Conservation (phyloP, 2,329 filamentous ascomycete genomes). For the Pyrenophora graminea region DNA sequence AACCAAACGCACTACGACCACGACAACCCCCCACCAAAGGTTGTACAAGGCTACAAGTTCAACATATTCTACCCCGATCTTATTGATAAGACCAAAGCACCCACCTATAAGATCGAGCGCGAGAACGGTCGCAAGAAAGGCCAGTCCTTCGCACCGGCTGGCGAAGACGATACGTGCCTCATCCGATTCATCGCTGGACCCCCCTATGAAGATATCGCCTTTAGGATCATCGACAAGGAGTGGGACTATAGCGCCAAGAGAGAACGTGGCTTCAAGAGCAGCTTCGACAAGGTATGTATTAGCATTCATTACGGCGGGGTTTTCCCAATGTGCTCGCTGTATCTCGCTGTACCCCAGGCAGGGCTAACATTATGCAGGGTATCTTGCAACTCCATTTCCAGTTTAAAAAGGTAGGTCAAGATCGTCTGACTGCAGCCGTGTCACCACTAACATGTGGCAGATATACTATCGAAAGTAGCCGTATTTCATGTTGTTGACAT, state of each 20-base stretch:
- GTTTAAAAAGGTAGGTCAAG: conserved; percentile 82
- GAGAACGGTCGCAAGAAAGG: conserved; percentile 88
- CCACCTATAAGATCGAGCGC: conserved; percentile 93
- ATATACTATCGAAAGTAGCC: conserved; percentile 54
- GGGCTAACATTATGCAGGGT: conserved; percentile 62
- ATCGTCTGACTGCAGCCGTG: neutral
- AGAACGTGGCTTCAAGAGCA: conserved; percentile 92
- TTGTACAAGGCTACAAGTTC: conserved; percentile 99
- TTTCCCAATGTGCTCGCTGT: no score
- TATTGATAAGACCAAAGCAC: conserved; percentile 90
- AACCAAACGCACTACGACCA: conserved; percentile 99
- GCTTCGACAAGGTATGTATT: conserved; percentile 88
- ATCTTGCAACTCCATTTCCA: conserved; percentile 97
- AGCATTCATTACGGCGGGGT: no score
- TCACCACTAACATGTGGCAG: conserved; percentile 38
- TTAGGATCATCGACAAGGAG: conserved; percentile 95
- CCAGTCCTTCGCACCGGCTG: conserved; percentile 89
- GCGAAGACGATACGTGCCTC: conserved; percentile 94
- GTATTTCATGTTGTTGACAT: neutral
- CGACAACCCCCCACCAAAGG: conserved; percentile 95
- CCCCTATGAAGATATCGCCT: conserved; percentile 95
- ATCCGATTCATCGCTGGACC: conserved; percentile 95
- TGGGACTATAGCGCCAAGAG: conserved; percentile 98
- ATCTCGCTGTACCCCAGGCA: neutral
- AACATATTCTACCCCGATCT: conserved; percentile 99